Conservation (phyloP, 108 stramenopile species). For the Stephanodiscus triporus region DNA sequence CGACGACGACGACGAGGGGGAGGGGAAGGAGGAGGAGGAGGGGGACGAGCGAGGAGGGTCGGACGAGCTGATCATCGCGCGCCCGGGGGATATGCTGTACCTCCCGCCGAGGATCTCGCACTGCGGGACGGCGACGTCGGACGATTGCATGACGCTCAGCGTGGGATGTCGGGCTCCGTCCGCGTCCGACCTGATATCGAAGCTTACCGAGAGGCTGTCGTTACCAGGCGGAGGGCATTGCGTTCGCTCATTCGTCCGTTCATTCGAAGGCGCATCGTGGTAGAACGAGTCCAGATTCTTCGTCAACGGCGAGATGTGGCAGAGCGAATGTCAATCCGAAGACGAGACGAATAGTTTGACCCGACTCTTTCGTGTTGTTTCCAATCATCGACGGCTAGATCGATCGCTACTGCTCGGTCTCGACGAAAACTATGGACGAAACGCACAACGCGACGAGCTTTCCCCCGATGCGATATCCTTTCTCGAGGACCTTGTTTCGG, state of each 20-base stretch:
- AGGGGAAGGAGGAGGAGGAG: constrained; percentile 24
- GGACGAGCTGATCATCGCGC: constrained; percentile 62
- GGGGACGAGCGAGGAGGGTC: constrained; percentile 21
- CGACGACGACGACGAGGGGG: not conserved
- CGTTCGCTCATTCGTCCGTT: constrained; percentile 68
- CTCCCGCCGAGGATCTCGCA: constrained; percentile 92
- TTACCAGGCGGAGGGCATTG: constrained; percentile 75
- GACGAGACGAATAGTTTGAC: constrained; percentile 2
- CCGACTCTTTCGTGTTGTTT: constrained; percentile 24
- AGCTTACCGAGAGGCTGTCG: constrained; percentile 55
- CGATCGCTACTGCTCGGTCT: constrained; percentile 14
- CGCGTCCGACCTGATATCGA: constrained; percentile 70
- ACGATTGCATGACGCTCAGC: constrained; percentile 80
- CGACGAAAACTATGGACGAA: not conserved
- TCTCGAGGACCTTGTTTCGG: constrained; percentile 37
- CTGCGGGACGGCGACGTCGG: constrained; percentile 76
- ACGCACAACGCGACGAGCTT: not conserved
- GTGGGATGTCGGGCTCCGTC: constrained; percentile 89
- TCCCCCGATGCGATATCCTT: constrained; percentile 20
- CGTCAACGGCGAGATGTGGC: constrained; percentile 58
- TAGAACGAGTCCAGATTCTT: constrained; percentile 42
- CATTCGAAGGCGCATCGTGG: constrained; percentile 11
- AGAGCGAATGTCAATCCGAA: constrained; percentile 5
- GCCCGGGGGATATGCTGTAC: constrained; percentile 91
- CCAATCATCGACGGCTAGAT: constrained; percentile 42